phyloP scores from a whole-genome alignment of 768 basidiomycete species.

The Piloderma croceum region DNA sequence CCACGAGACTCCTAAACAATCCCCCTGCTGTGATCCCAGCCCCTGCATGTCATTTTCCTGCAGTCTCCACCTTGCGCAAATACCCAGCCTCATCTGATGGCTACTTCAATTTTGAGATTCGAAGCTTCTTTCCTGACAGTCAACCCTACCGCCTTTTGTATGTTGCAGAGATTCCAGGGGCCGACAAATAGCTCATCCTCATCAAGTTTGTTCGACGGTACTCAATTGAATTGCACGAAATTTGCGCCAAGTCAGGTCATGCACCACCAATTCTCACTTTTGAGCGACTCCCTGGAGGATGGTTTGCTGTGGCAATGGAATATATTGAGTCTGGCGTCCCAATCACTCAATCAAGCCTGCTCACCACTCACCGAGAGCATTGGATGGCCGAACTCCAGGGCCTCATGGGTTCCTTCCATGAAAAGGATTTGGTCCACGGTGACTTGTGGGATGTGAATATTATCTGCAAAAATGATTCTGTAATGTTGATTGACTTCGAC shows the following conservation, averaged over 20 bases:
- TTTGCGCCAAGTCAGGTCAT: conserved; percentile 16
- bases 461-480: conserved; percentile 7
- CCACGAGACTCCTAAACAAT: no score
- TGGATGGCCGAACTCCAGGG: not conserved
- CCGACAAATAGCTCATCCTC: conserved; percentile 6
- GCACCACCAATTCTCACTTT: conserved; percentile 22
- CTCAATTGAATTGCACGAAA: conserved; percentile 15
- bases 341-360: not conserved
- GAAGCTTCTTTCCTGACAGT: no score
- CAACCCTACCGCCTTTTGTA: conserved; percentile 6
- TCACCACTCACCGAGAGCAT: not conserved
- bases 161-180: conserved; percentile 2
- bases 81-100: no score
- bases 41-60: no score
- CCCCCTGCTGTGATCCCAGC: no score
- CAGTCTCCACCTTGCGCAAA: no score
- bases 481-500: conserved; percentile 26
- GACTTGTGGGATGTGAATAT: conserved; percentile 21
- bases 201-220: conserved; percentile 22
- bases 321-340: conserved; percentile 4
- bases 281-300: conserved; percentile 23
- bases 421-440: conserved; percentile 16
- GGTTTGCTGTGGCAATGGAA: conserved; percentile 23
- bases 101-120: no score
- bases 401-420: conserved; percentile 11